These are phyloP conservation scores for Dipteronia dyeriana DNA, from an alignment of 345 rosid species.

Conservation along the genomic window DNA sequence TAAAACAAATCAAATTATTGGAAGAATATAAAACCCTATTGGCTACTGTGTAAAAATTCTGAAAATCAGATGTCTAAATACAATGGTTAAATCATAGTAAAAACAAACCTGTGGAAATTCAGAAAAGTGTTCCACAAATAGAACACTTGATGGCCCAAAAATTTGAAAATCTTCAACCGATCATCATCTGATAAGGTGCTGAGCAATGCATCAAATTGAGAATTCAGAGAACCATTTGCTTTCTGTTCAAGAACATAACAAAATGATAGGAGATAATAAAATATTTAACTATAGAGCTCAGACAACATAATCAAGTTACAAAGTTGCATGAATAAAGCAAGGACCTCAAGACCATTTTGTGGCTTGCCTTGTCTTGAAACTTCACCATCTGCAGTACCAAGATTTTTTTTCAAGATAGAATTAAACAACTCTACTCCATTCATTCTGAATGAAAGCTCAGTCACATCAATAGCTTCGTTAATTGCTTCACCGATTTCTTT, in stretches of 20 bases:
- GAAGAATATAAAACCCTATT: not conserved
- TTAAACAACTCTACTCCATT: slow-evolving; percentile 44
- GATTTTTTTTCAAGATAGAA: slow-evolving; percentile 39
- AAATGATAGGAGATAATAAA: slow-evolving; percentile 14
- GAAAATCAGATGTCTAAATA: slow-evolving; percentile 6
- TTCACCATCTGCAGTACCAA: slow-evolving; percentile 35
- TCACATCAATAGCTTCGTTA: slow-evolving; percentile 49
- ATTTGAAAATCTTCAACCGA: slow-evolving; percentile 49
- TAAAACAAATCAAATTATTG: not conserved
- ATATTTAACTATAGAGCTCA: slow-evolving; percentile 13
- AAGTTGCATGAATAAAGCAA: slow-evolving; percentile 40
- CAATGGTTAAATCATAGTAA: slow-evolving; percentile 14
- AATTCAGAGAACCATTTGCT: slow-evolving; percentile 38
- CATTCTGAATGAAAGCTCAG: slow-evolving; percentile 54
- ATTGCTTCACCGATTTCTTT: slow-evolving; percentile 63
- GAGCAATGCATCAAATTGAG: slow-evolving; percentile 44
- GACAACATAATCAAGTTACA: slow-evolving; percentile 11
- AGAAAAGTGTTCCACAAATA: slow-evolving; percentile 80
- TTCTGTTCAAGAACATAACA: slow-evolving; percentile 47
- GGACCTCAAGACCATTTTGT: slow-evolving; percentile 79
- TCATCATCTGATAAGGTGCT: slow-evolving; percentile 50
- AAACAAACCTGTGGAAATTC: slow-evolving; percentile 78
- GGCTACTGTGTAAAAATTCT: not conserved
- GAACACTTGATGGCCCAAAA: slow-evolving; percentile 63
- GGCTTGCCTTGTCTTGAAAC: slow-evolving; percentile 61